Evolutionary conservation across 768 basidiomycete species (phyloP).

Genomic region (Arthromyces matolae): DNA sequence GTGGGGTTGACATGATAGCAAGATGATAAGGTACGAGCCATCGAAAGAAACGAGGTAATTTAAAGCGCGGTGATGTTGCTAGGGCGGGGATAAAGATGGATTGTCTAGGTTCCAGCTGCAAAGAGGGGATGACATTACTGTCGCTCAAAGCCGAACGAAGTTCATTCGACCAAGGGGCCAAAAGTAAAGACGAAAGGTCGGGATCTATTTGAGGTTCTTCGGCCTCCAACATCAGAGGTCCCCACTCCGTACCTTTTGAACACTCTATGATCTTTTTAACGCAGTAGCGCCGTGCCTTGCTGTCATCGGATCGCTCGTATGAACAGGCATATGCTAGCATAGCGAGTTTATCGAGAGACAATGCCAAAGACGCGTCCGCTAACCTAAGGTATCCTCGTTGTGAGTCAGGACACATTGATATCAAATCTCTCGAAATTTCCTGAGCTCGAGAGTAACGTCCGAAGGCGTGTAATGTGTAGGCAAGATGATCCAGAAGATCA

Average conservation of each 20-base stretch:
- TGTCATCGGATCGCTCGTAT: slow-evolving; percentile 35
- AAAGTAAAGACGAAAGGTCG: slow-evolving; percentile 27
- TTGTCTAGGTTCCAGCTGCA: slow-evolving; percentile 40
- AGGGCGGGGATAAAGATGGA: slow-evolving; percentile 34
- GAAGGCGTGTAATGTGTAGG: slow-evolving; percentile 40
- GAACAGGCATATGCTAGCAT: slow-evolving; percentile 55
- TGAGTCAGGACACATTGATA: slow-evolving; percentile 28
- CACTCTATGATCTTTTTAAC: slow-evolving; percentile 43
- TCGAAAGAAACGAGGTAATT: slow-evolving; percentile 56
- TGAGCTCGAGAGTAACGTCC: slow-evolving; percentile 33
- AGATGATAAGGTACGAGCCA: slow-evolving; percentile 59
- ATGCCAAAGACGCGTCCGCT: slow-evolving; percentile 39
- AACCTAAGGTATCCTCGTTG: slow-evolving; percentile 49
- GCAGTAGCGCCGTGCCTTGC: slow-evolving; percentile 38
- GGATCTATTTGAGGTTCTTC: slow-evolving; percentile 40
- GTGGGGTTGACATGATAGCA: slow-evolving; percentile 60
- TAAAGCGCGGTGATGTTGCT: slow-evolving; percentile 23
- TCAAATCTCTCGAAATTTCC: slow-evolving; percentile 29
- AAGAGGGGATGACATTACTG: slow-evolving; percentile 29
- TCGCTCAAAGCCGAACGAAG: slow-evolving; percentile 34
- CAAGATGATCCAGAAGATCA: slow-evolving; percentile 43
- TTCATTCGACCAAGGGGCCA: slow-evolving; percentile 38
- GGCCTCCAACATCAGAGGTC: slow-evolving; percentile 36
- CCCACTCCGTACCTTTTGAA: slow-evolving; percentile 51
- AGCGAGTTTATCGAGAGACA: slow-evolving; percentile 39